Base-by-base conservation (phyloP, 306 rosid species). In the Hippophae gyantsensis region DNA sequence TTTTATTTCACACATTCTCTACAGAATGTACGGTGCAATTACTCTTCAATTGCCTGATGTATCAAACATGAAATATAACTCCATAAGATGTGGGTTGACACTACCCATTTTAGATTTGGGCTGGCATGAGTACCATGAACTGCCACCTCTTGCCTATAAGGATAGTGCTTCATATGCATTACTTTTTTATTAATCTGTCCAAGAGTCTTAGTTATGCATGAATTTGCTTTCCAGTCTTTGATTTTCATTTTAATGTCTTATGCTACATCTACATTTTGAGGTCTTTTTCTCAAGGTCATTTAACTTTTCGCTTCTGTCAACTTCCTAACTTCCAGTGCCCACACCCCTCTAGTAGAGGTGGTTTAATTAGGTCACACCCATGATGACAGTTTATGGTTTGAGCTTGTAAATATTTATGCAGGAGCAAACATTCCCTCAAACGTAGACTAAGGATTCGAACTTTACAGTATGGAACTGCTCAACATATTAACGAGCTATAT, bases 371-470 rank as follows among this genome's bases (percentile, higher is more conserved):
- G 23, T 18, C 23, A 18, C 23, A 18, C 23, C 23, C 23, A 18
- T 18, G 23, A 42, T 65, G 27, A 13, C 38, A 18, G 27, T 6
- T 55, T 68, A 59, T 60, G 64, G 75, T 54, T 73, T 67, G 49
- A 66, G 46, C 59, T 64, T 68, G 38, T 48, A 10, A 42, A 27
- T 51, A 9, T 12, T 56, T 71, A 57, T 69, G 63, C 79, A 90
- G 98, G 80, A 64, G 83, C 56, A 86, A 69, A 57, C 73, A 90
- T 71, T 77, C 89, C 61, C 95, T 90, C 43, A 78, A 85, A 67
- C 95, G 96, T 12, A 79, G 89, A 62, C 66, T 87, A 57, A 81
- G 98, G 83, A 83, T 90, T 56, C 82, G 98, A 57, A 90, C 98
- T 10, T 47, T 85, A 66, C 96, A 87, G 76, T 90, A 71, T 78